These are phyloP conservation scores for Suillus decipiens DNA, from an alignment of 768 basidiomycete genomes.

Conservation along the genomic window DNA sequence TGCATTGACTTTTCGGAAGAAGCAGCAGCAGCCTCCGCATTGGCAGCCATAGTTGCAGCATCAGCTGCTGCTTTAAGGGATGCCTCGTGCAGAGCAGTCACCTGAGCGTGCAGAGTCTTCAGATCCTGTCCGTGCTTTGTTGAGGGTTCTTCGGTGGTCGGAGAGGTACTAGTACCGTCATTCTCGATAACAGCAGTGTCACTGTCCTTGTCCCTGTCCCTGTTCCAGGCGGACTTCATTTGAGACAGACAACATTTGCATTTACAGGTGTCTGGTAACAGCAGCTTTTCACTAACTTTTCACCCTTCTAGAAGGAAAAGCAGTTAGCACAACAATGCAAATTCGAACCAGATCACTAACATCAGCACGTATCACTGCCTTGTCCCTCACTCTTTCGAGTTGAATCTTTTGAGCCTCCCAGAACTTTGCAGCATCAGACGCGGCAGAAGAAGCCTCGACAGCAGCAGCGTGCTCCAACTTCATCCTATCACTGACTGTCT, in stretches of 20 bases:
- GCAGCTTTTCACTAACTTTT: background rate
- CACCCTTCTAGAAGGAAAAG: background rate
- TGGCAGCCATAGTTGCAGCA: conserved; percentile 43
- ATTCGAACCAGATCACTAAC: background rate
- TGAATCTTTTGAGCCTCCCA: background rate
- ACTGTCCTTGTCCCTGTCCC: conserved; percentile 39
- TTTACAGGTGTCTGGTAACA: background rate
- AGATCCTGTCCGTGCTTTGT: conserved; percentile 64
- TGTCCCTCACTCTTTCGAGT: background rate
- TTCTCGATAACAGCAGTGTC: conserved; percentile 54
- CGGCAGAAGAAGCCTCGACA: background rate
- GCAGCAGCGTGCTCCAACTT: background rate
- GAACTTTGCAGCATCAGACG: background rate
- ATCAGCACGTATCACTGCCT: background rate
- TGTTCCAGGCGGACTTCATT: conserved; percentile 27
- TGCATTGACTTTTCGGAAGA: conserved; percentile 37
- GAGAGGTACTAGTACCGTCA: conserved; percentile 17
- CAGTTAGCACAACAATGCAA: background rate
- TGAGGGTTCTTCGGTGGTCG: conserved; percentile 39
- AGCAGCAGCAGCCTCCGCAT: conserved; percentile 31
- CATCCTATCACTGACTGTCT: background rate
- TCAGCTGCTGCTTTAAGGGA: conserved; percentile 55
- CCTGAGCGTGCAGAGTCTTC: conserved; percentile 50
- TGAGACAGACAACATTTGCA: background rate
- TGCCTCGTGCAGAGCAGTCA: conserved; percentile 52